Evolutionary conservation across 768 basidiomycete genomes (phyloP).

Genomic region (Tricholomella constricta): DNA sequence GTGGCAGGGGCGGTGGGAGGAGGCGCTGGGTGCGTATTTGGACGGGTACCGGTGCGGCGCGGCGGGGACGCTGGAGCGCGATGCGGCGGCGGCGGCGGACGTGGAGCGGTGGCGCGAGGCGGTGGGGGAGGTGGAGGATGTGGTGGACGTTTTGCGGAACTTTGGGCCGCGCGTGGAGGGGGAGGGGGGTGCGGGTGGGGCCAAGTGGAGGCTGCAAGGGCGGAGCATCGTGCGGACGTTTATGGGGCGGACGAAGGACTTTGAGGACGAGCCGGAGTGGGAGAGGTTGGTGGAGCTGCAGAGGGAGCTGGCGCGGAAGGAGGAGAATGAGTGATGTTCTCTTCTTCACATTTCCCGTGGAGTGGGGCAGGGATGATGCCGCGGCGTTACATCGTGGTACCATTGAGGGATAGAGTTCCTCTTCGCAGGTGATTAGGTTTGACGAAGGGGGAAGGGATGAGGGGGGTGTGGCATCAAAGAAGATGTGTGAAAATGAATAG

Average conservation of each 20-base stretch:
- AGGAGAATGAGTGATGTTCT: constrained; percentile 9
- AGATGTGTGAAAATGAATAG: constrained; percentile 19
- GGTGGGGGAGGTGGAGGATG: constrained; percentile 76
- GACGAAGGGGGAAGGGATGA: no score
- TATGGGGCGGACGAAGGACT: constrained; percentile 82
- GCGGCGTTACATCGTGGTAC: constrained; percentile 17
- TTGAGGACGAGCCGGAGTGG: constrained; percentile 91
- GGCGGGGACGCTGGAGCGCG: constrained; percentile 61
- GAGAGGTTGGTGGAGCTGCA: constrained; percentile 60
- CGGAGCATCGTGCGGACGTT: constrained; percentile 88
- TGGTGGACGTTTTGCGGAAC: constrained; percentile 81
- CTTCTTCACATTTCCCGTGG: neutral
- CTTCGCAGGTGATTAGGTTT: constrained; percentile 23
- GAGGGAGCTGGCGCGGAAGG: constrained; percentile 58
- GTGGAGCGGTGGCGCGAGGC: constrained; percentile 72
- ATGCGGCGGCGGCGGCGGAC: constrained; percentile 77
- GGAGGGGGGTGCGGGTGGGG: constrained; percentile 4
- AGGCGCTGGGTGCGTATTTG: constrained; percentile 80
- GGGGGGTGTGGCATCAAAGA: constrained; percentile 12
- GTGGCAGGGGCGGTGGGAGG: constrained; percentile 72
- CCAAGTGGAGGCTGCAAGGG: constrained; percentile 85
- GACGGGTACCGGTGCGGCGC: constrained; percentile 79
- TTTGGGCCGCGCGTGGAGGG: constrained; percentile 69
- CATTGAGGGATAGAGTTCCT: constrained; percentile 14
- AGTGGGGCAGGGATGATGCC: constrained; percentile 3